Base-by-base conservation (phyloP, 306 rosid species). In the Citrullus colocynthis region DNA sequence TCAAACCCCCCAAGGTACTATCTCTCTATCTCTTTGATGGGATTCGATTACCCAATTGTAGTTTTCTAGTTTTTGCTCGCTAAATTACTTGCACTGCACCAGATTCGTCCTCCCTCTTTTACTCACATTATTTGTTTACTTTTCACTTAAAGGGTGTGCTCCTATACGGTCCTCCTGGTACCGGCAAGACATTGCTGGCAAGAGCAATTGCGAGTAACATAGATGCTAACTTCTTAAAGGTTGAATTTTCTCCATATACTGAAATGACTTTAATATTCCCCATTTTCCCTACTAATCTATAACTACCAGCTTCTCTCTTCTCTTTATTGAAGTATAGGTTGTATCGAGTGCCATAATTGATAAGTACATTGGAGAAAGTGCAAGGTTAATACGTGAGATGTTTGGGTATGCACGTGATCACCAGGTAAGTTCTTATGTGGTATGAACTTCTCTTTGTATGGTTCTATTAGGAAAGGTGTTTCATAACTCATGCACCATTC, bases 381-480 rank as follows among this genome's bases (percentile, higher is more conserved):
- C 97, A 48, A 82, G 99, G 81, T 83, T 91, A 90, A 92, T 96
- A 74, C 88, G 99, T 75, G 99, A 96, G 85, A 96, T 93, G 99
- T 96, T 96, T 87, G 97, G 96, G 48, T 96, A 96, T 84, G 99
- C 99, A 76, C 99, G 98, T 70, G 98, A 92, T 85, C 99, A 96
- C 83, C 99, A 96, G 89, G 99, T 96, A 80, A 73, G 85, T 69
- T 80, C 54, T 70, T 32, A 16, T 51, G 16, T 36, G 4, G 71
- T 67, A 45, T 70, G 44, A n/a, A 65, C 72, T 9, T 77, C 65
- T 71, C 67, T 78, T 80, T 9, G 62, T 41, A 37, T 57, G 39
- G 20, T 28, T 28, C 39, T 45, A n/a, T 76, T 21, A 5, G 20
- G 48, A 65, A 39, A 37, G 30, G 37, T 80, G 56, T 32, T 80